Base-by-base conservation (phyloP, 129 eudicot species). In the Lonicera japonica region DNA sequence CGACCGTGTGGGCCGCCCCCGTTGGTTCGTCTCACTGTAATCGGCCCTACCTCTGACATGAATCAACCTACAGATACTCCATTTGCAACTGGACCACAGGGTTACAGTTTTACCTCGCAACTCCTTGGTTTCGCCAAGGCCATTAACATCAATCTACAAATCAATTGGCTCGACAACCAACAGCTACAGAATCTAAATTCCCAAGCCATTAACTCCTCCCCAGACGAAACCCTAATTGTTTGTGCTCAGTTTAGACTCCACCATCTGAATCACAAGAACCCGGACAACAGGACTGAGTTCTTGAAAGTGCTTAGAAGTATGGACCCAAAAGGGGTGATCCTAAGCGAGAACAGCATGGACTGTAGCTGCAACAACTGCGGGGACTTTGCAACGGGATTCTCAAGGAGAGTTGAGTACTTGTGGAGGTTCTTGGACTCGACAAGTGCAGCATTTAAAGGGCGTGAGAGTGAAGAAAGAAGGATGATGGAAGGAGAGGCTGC, bases 401-500 rank as follows among this genome's bases (percentile, higher is more conserved):
- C 87, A 1, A 64, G 80, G 66, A 73, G 77, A 60, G 83, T 82
- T 56, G 96, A 84, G 39, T 74, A 68, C 66, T 61, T 88, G 29
- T 88, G 94, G 94, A 79, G 87, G 40, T 84, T 88, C 56, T 64
- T 88, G 77, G 96, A 88, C 63, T 84, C 96, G 12, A 79, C 96
- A 0, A 82, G 96, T 54, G 85, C 68, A 23, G 96, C 96, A 6
- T 88, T 71, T 61, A 88, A 88, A 79, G 94, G 96, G 22, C 77
- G 96, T 11, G 96, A 88, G 48, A 88, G 82, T 60, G 96, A 84
- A 0, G 96, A 88, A 63, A 79, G 96, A 68, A 84, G 82, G 64
- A 70, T 88, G 89, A 74, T 88, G 84, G 96, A 88, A 72, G 92
- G 89, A 11, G 96, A 88, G 58, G 88, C 89, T 53, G 86, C 96